Conservation (phyloP, 108 stramenopile genomes). For the Skeletonema potamos region DNA sequence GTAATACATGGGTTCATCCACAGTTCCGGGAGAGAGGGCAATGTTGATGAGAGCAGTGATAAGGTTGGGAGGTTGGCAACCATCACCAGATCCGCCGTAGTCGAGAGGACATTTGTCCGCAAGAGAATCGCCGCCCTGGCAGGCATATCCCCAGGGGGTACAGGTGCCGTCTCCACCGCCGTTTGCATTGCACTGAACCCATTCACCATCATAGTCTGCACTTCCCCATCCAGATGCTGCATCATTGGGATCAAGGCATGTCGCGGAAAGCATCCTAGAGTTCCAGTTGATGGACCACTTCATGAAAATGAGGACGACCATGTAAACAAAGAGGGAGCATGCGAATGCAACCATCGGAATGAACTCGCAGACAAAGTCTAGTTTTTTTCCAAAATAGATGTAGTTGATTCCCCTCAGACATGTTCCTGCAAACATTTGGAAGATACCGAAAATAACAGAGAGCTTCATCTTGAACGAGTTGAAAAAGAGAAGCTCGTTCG, state of each 20-base stretch:
- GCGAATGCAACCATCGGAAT: conserved; percentile 97
- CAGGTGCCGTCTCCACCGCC: conserved; percentile 64
- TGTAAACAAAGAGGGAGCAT: conserved; percentile 94
- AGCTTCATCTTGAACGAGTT: conserved; percentile 99
- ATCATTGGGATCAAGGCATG: conserved; percentile 78
- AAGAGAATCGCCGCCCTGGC: conserved; percentile 58
- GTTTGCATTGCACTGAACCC: conserved; percentile 68
- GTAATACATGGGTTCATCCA: conserved; percentile 93
- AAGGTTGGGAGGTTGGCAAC: conserved; percentile 97
- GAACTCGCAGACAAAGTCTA: conserved; percentile 94
- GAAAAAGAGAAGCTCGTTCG: conserved; percentile 97
- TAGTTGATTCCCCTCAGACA: conserved; percentile 91
- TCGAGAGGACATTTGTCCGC: conserved; percentile 85
- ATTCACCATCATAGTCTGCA: conserved; percentile 67
- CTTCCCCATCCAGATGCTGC: conserved; percentile 80
- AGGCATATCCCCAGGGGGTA: conserved; percentile 82
- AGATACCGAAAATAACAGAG: conserved; percentile 95
- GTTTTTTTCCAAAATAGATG: conserved; percentile 86
- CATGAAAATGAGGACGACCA: conserved; percentile 95
- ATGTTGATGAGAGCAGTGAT: conserved; percentile 98
- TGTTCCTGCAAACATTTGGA: conserved; percentile 97
- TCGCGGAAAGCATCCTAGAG: conserved; percentile 90
- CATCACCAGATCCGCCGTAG: conserved; percentile 92
- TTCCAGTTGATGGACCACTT: conserved; percentile 99
- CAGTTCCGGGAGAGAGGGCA: conserved; percentile 91